Evolutionary conservation across 768 basidiomycete genomes (phyloP).

Genomic region (Lactarius psammicola): DNA sequence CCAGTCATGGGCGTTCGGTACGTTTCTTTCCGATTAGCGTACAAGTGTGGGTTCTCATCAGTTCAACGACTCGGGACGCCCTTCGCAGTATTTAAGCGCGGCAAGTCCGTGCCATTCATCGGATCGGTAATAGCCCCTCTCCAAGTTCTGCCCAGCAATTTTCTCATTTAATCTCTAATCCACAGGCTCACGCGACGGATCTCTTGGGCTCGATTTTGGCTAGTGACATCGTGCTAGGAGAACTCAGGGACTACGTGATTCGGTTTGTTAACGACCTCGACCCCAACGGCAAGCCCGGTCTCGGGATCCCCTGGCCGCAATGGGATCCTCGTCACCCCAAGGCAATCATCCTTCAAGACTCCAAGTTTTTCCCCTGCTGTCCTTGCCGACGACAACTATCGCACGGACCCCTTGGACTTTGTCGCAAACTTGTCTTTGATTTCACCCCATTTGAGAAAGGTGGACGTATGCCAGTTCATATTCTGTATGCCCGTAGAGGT

Average conservation of each 20-base stretch:
- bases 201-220: slow-evolving; percentile 30
- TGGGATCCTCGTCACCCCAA: slow-evolving; percentile 26
- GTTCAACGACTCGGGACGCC: background rate
- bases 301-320: slow-evolving; percentile 30
- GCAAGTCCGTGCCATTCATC: slow-evolving; percentile 43
- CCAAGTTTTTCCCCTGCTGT: slow-evolving; percentile 11
- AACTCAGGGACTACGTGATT: slow-evolving; percentile 34
- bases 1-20: slow-evolving; percentile 46
- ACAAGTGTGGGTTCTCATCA: background rate
- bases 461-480: no score
- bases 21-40: slow-evolving; percentile 25
- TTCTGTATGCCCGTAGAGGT: no score
- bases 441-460: slow-evolving; percentile 25
- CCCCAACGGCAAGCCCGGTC: slow-evolving; percentile 32
- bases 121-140: slow-evolving; percentile 35
- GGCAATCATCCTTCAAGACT: slow-evolving; percentile 29
- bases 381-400: slow-evolving; percentile 28
- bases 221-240: slow-evolving; percentile 4
- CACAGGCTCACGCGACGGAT: slow-evolving; percentile 30
- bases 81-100: slow-evolving; percentile 45
- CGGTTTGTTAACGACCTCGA: slow-evolving; percentile 35
- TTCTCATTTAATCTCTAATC: no score
- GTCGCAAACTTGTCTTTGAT: slow-evolving; percentile 25
- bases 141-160: no score
- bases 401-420: slow-evolving; percentile 24